Base-by-base conservation (phyloP, 2,329 filamentous ascomycete genomes). In the Calonectria honghensis region DNA sequence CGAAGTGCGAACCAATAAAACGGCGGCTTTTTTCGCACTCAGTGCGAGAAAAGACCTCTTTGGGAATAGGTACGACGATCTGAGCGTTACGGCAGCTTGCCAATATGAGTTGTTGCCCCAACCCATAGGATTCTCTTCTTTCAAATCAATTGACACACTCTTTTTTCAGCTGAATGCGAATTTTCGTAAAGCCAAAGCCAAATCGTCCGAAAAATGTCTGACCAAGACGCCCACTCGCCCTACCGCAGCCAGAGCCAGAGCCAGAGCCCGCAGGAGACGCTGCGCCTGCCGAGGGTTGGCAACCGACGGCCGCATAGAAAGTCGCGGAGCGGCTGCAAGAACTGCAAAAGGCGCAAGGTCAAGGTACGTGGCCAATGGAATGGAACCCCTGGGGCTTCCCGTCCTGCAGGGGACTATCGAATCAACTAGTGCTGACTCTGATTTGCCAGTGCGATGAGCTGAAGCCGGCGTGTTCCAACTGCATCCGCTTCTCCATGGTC, bases 381-480 rank as follows among this genome's bases (percentile, higher is more conserved):
- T n/a, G 6, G 5, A n/a, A 14, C 7, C 24, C 1, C n/a, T n/a
- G 27, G 41, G 41, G 20, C 18, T 4, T 7, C n/a, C 2, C 7
- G 16, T 29, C n/a, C 6, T 65, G 27, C 1, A 32, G 45, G 39
- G 39, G 18, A 29, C 29, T 54, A 13, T 39, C 18, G 10, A 24
- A 24, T 24, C 2, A 24, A 41, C 6, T 10, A 5, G 29, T 31
- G 24, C 10, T 54, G 41, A 70, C 27, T 27, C 9, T 45, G 50
- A 68, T 68, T 32, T 31, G 11, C 14, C 9, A 78, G 76, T 78
- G 76, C n/a, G 76, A 78, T 35, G 67, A 78, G 37, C 10, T 24
- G 4, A 67, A 75, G 32, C 74, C 68, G 54, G 57, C 45, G 45
- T 70, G 68, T 45, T 27, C 57, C 20, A 70, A 70, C 32, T 70